Percentiles rank a stretch among this genome's conserved stretches.
phyloP scores from a whole-genome alignment of 306 rosid genomes.

The Senna siamea region DNA sequence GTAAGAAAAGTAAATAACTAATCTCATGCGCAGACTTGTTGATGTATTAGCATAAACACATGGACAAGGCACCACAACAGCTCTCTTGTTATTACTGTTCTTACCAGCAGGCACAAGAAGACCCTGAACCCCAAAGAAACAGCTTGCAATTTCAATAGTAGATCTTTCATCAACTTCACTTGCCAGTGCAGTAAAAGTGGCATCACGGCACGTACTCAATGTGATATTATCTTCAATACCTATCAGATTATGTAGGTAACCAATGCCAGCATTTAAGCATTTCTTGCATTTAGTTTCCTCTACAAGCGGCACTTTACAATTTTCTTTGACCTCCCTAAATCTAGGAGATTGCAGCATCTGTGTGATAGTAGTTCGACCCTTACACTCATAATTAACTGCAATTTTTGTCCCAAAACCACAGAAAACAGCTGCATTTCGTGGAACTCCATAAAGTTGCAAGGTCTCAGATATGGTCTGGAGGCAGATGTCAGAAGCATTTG shows the following conservation, averaged over 20 bases:
- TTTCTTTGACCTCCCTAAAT: constrained; percentile 62
- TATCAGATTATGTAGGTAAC: constrained; percentile 71
- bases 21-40: constrained; percentile 21
- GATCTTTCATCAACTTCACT: constrained; percentile 73
- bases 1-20: background rate
- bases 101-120: constrained; percentile 67
- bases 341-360: constrained; percentile 91
- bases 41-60: constrained; percentile 21
- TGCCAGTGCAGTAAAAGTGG: constrained; percentile 81
- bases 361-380: constrained; percentile 75
- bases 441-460: constrained; percentile 75
- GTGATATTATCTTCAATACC: constrained; percentile 80
- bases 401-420: constrained; percentile 92
- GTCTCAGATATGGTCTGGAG: constrained; percentile 71
- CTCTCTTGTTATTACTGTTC: constrained; percentile 19
- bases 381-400: constrained; percentile 80
- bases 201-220: constrained; percentile 88
- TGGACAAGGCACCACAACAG: constrained; percentile 13
- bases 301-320: constrained; percentile 71
- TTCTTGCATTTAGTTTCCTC: constrained; percentile 73
- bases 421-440: constrained; percentile 73
- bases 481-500: constrained; percentile 67
- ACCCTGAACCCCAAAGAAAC: constrained; percentile 93
- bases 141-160: constrained; percentile 74
- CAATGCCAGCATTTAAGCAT: constrained; percentile 81